These are phyloP conservation scores for Aspergillus mulundensis DNA, from an alignment of 495 filamentous ascomycete genomes.

Conservation along the genomic window DNA sequence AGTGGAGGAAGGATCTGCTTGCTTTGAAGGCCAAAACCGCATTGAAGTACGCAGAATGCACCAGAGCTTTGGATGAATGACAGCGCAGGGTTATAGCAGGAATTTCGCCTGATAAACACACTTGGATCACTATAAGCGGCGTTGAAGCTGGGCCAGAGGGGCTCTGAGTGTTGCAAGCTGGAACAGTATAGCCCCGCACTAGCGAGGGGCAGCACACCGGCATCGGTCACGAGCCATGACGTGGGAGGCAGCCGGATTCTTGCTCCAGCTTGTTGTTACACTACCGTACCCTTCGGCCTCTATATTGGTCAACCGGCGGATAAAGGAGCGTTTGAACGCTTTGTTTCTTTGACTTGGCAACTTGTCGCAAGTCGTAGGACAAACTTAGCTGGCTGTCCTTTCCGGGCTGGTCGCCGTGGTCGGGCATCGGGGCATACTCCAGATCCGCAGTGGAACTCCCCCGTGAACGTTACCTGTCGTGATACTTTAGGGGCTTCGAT, in stretches of 20 bases:
- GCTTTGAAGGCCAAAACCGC: slow-evolving; percentile 18
- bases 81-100: neutral
- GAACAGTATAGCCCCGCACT: slow-evolving; percentile 28
- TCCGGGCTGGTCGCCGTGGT: too few species aligned
- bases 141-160: neutral
- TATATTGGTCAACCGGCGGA: neutral
- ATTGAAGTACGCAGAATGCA: slow-evolving; percentile 9
- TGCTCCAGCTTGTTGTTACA: neutral
- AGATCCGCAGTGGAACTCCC: neutral
- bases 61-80: neutral
- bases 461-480: neutral
- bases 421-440: neutral
- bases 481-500: neutral
- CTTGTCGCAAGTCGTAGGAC: neutral
- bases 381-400: neutral
- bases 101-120: neutral
- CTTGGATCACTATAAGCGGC: neutral
- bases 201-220: slow-evolving; percentile 29
- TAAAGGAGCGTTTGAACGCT: neutral
- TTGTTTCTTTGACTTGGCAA: neutral
- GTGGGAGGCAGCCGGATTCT: slow-evolving; percentile 10
- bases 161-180: neutral
- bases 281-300: neutral
- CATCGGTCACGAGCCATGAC: slow-evolving; percentile 14
- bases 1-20: slow-evolving; percentile 24